Conservation (phyloP, 1,284 basidiomycete genomes). For the Tilletiaria anomala region DNA sequence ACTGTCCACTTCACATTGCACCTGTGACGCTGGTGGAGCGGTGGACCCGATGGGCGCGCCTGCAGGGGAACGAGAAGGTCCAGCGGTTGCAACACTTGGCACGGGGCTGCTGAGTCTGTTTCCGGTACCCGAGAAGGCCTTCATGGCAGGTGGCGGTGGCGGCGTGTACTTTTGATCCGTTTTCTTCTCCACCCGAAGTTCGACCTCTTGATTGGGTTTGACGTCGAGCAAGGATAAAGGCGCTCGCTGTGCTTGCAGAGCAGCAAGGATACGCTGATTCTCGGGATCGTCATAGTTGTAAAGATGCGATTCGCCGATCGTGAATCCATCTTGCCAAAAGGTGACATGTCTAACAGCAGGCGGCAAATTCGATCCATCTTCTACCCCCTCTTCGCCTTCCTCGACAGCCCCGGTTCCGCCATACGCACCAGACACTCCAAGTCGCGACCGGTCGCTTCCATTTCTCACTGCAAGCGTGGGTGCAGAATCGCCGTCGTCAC, state of each 20-base stretch:
- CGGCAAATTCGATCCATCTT: not conserved
- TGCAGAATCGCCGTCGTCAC: slow-evolving; percentile 4
- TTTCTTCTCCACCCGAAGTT: slow-evolving; percentile 65
- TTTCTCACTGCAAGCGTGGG: slow-evolving; percentile 1
- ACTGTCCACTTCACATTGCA: slow-evolving; percentile 60
- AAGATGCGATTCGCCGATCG: slow-evolving; percentile 75
- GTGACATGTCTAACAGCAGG: slow-evolving; percentile 62
- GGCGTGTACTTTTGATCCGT: slow-evolving; percentile 60
- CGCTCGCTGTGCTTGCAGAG: slow-evolving; percentile 64
- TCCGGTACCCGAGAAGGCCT: slow-evolving; percentile 61
- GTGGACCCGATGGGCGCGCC: slow-evolving; percentile 20
- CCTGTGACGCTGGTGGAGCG: slow-evolving; percentile 1
- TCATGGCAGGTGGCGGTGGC: slow-evolving; percentile 42
- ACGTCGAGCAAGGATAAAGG: slow-evolving; percentile 43
- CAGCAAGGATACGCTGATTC: slow-evolving; percentile 57
- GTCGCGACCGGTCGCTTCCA: slow-evolving; percentile 5
- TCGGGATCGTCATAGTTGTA: slow-evolving; percentile 70
- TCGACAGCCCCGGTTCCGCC: slow-evolving; percentile 45
- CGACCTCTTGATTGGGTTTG: slow-evolving; percentile 54
- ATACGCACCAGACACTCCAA: slow-evolving; percentile 15
- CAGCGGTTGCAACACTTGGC: slow-evolving; percentile 10
- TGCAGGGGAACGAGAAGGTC: slow-evolving; percentile 17
- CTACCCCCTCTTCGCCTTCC: slow-evolving; percentile 33
- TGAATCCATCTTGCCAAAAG: slow-evolving; percentile 90
- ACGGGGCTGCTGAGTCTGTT: slow-evolving; percentile 56